Evolutionary conservation across 2,329 filamentous ascomycete genomes (phyloP).

Genomic region (Xylariaceae sp.): DNA sequence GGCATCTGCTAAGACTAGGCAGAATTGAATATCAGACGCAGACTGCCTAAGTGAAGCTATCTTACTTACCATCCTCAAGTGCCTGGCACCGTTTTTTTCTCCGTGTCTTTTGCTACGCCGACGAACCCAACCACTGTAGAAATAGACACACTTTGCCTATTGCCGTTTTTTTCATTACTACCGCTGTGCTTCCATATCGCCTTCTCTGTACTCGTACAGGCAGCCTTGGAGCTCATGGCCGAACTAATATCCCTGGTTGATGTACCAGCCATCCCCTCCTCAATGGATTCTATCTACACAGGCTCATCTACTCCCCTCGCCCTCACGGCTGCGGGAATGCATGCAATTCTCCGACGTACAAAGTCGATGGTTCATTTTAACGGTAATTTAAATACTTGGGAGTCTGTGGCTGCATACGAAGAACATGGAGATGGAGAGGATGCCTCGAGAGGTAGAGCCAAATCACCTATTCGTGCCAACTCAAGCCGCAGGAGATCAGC

Average conservation of each 20-base stretch:
- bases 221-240: background rate
- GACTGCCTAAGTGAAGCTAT: no score
- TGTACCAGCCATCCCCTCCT: background rate
- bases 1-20: no score
- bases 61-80: no score
- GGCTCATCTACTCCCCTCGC: conserved; percentile 6
- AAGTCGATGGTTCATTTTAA: conserved; percentile 10
- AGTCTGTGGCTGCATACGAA: background rate
- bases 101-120: no score
- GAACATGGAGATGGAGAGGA: background rate
- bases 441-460: conserved; percentile 1
- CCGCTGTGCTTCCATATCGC: no score
- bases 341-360: conserved; percentile 13
- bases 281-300: background rate
- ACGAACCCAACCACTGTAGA: no score
- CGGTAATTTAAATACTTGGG: background rate
- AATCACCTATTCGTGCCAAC: conserved; percentile 21
- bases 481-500: conserved; percentile 26
- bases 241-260: conserved; percentile 5
- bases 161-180: no score
- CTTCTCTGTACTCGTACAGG: background rate
- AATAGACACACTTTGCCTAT: no score
- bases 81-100: no score
- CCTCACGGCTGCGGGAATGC: background rate
- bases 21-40: no score